Conservation (phyloP, 2,329 filamentous ascomycete species). For the Pseudogymnoascus destructans region DNA sequence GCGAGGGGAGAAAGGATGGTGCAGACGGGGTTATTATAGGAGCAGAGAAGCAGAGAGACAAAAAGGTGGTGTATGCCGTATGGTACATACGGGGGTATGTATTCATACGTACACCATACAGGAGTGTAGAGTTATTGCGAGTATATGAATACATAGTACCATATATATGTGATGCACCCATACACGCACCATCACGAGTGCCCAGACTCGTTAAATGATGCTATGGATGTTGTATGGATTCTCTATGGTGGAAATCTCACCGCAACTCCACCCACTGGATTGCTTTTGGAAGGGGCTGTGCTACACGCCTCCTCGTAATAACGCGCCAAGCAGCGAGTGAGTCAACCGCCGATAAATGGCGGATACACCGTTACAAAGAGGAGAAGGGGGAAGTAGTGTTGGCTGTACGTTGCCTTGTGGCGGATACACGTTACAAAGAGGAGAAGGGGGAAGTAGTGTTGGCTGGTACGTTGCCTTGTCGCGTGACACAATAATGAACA, state of each 20-base stretch:
- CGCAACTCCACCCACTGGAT: background rate
- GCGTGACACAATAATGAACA: background rate
- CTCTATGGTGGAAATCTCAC: background rate
- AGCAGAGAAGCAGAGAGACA: background rate
- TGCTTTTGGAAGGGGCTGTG: background rate
- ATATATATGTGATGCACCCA: no score
- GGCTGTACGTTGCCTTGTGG: no score
- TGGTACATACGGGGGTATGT: background rate
- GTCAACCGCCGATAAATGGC: background rate
- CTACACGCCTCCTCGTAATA: background rate
- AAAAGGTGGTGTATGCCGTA: no score
- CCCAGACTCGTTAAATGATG: background rate
- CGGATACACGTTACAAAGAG: no score
- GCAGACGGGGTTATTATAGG: background rate
- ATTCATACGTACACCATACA: background rate
- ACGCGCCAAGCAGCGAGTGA: background rate
- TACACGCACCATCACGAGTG: background rate
- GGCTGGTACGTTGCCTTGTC: no score
- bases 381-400: no score
- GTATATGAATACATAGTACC: no score
- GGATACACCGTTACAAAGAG: no score
- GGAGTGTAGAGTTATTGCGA: constrained; percentile 4
- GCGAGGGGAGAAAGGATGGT: background rate
- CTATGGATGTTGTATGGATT: background rate
- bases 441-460: no score